Conservation (phyloP, 2,329 filamentous ascomycete genomes). For the Sporothrix humicola region DNA sequence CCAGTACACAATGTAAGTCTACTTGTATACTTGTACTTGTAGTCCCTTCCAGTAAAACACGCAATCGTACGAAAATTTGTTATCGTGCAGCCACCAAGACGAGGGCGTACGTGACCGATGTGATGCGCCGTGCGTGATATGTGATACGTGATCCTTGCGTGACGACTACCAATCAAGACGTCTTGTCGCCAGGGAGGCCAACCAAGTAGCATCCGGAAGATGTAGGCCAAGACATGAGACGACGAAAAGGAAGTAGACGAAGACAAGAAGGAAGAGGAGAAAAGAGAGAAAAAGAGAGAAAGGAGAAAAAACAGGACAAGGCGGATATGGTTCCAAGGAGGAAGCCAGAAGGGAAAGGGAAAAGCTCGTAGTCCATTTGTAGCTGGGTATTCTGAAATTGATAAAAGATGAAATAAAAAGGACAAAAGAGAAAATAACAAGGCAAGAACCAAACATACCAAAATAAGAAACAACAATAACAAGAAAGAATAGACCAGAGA, state of each 20-base stretch:
- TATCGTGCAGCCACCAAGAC: constrained; percentile 9
- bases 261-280: not conserved
- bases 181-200: not conserved
- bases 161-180: constrained; percentile 26
- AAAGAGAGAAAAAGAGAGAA: not conserved
- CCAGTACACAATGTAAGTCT: not conserved
- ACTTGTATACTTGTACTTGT: not conserved
- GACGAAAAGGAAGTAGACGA: not conserved
- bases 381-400: constrained; percentile 32
- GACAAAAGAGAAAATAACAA: not conserved
- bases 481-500: not conserved
- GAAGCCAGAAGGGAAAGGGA: not conserved
- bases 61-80: constrained; percentile 20
- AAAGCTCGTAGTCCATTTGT: constrained; percentile 28
- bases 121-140: too few relatives aligned
- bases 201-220: constrained; percentile 8
- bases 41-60: constrained; percentile 4
- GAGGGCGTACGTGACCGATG: too few relatives aligned
- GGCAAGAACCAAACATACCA: not conserved
- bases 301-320: not conserved
- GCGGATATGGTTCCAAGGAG: not conserved
- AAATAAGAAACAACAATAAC: not conserved
- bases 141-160: constrained; percentile 25
- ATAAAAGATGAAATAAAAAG: constrained; percentile 8
- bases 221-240: constrained; percentile 11